Evolutionary conservation across 345 rosid genomes (phyloP).

Genomic region (Nasturtium officinale): DNA sequence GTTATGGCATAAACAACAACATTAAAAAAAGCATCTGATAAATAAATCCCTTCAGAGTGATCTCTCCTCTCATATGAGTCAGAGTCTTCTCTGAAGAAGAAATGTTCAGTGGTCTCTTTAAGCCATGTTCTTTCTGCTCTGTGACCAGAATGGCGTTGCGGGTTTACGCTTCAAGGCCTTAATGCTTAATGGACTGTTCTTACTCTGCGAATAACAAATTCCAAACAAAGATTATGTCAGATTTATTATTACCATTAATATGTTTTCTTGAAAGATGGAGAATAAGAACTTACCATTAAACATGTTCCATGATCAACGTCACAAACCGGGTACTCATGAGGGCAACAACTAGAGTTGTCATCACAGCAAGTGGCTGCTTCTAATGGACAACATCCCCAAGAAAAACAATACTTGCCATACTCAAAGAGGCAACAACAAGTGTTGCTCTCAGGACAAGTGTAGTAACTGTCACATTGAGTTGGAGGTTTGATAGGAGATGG

Average conservation of each 20-base stretch:
- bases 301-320: constrained; percentile 71
- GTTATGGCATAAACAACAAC: constrained; percentile 35
- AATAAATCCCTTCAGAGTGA: constrained; percentile 26
- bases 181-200: constrained; percentile 69
- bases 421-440: constrained; percentile 88
- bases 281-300: constrained; percentile 52
- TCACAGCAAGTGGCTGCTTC: constrained; percentile 93
- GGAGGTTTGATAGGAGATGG: constrained; percentile 91
- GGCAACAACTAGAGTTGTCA: constrained; percentile 87
- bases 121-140: constrained; percentile 53
- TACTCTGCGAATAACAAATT: constrained; percentile 60
- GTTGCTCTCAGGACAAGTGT: constrained; percentile 67
- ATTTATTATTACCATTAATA: background rate
- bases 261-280: background rate
- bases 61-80: constrained; percentile 19
- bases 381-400: constrained; percentile 97
- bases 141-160: constrained; percentile 70
- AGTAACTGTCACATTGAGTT: constrained; percentile 68
- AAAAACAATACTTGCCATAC: constrained; percentile 64
- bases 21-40: constrained; percentile 29
- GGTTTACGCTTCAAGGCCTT: constrained; percentile 78
- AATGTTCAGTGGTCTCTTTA: constrained; percentile 34
- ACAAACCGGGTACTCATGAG: constrained; percentile 84
- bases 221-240: constrained; percentile 14
- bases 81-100: constrained; percentile 22